phyloP scores from a whole-genome alignment of 495 filamentous ascomycete species.

The Oleoguttula mirabilis region DNA sequence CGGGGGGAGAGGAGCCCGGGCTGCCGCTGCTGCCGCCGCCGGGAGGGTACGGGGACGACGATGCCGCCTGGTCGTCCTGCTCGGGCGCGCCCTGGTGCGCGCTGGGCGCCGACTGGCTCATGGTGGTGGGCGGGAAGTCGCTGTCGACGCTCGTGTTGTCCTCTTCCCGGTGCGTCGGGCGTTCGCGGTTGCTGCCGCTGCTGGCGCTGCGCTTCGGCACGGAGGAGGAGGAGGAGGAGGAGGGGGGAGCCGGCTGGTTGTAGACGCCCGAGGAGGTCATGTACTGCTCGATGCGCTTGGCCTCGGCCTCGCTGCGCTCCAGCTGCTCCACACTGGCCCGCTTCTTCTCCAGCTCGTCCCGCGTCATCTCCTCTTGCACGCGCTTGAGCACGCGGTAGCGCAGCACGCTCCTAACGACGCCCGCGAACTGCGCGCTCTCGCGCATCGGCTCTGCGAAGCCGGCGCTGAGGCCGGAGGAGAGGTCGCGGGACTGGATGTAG shows the following conservation, averaged over 20 bases:
- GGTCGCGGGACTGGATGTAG: constrained; percentile 87
- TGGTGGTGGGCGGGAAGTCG: constrained; percentile 65
- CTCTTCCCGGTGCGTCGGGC: constrained; percentile 28
- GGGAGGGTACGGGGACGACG: too few species aligned
- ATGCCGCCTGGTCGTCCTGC: too few species aligned
- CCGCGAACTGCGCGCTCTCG: constrained; percentile 92
- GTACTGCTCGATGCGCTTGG: constrained; percentile 83
- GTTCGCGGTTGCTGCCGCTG: constrained; percentile 37
- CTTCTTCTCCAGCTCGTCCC: constrained; percentile 79
- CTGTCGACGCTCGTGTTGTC: constrained; percentile 82
- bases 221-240: background rate
- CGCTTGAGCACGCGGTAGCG: constrained; percentile 83
- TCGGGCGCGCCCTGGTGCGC: constrained; percentile 34
- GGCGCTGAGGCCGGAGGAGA: constrained; percentile 69
- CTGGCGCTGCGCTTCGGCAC: constrained; percentile 49
- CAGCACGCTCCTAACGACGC: constrained; percentile 78
- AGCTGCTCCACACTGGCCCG: constrained; percentile 63
- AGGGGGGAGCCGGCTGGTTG: constrained; percentile 18
- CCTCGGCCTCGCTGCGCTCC: constrained; percentile 81
- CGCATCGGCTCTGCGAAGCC: constrained; percentile 95
- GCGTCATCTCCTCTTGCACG: constrained; percentile 93
- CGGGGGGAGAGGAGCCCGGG: constrained; percentile 28
- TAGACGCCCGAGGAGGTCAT: constrained; percentile 57
- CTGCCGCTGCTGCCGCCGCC: constrained; percentile 13
- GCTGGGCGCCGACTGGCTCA: constrained; percentile 41